Conservation (phyloP, 306 rosid species). For the Cucumis cinereus region DNA sequence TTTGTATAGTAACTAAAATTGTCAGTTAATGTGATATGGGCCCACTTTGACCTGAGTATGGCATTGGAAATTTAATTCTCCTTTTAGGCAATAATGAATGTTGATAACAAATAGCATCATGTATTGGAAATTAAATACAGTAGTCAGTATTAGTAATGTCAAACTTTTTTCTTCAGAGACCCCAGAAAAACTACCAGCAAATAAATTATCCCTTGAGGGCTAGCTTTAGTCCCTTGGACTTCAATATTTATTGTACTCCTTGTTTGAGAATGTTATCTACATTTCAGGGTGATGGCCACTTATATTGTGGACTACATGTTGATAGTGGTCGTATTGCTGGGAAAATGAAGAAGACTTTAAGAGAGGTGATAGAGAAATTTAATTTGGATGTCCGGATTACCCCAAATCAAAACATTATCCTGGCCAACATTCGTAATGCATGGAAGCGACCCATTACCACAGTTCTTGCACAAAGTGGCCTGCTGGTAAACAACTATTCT, state of each 20-base stretch:
- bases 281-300: conserved; percentile 75
- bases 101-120: background rate
- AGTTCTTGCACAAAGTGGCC: conserved; percentile 81
- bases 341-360: conserved; percentile 64
- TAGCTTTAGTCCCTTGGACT: background rate
- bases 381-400: conserved; percentile 68
- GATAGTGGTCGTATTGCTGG: conserved; percentile 89
- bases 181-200: background rate
- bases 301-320: conserved; percentile 81
- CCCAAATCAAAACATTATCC: conserved; percentile 83
- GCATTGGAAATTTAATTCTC: background rate
- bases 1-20: background rate
- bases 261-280: background rate
- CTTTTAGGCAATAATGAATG: background rate
- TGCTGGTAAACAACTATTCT: conserved; percentile 57
- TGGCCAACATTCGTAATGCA: conserved; percentile 65
- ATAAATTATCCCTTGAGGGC: background rate
- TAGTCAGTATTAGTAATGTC: background rate
- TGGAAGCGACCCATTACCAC: conserved; percentile 96
- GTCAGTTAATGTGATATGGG: background rate
- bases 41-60: background rate
- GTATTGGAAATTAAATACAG: background rate
- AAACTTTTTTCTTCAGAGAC: background rate
- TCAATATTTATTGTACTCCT: background rate
- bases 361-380: conserved; percentile 88